Base-by-base conservation (phyloP, 352 stramenopile species). In the Globisporangium spinosum region DNA sequence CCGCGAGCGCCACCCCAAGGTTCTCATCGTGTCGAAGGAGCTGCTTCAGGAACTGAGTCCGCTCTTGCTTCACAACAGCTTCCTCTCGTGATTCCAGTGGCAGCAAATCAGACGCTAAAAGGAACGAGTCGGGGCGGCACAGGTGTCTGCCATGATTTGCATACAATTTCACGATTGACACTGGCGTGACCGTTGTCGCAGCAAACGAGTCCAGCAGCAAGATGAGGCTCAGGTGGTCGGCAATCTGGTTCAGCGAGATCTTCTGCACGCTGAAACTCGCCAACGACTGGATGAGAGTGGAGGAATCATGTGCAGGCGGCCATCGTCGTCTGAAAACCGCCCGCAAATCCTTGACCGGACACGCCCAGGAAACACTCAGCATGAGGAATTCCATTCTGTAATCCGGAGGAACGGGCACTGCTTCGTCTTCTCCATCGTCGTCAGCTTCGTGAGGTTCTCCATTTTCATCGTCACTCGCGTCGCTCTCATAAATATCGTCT, bases 181-280 rank as follows among this genome's bases (percentile, higher is more conserved):
- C 83, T 12, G 86, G 83, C 3, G 82, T 89, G 23, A 91, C 77
- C 10, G 74, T 71, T 12, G 82, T 92, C 4, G 83, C 84, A 17
- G 85, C 84, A 68, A 93, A 95, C 29, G 85, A 92, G 62, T 94
- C 84, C 1, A 95, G 77, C 55, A 95, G 77, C 53, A 91, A 76
- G 43, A 95, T 78, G 63, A 95, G 75, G 60, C 82, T 91, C 38
- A 83, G 77, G 61, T 95, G 87, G 64, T 90, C 79, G 8, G 70
- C 57, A 7, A 95, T 71, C 49, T 82, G 78, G 17, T 43, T 49
- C 27, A 72, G 47, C 10, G 75, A 86, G 20, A 90, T 62, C 22
- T 66, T 67, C 38, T 81, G 54, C 9, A 84, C 67, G 8, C 79
- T 72, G 45, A 89, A 90, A 15, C 22, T 58, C 15, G 69, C 25